Evolutionary conservation across 1,284 basidiomycete species (phyloP).

Genomic region (Anthracocystis setariae): DNA sequence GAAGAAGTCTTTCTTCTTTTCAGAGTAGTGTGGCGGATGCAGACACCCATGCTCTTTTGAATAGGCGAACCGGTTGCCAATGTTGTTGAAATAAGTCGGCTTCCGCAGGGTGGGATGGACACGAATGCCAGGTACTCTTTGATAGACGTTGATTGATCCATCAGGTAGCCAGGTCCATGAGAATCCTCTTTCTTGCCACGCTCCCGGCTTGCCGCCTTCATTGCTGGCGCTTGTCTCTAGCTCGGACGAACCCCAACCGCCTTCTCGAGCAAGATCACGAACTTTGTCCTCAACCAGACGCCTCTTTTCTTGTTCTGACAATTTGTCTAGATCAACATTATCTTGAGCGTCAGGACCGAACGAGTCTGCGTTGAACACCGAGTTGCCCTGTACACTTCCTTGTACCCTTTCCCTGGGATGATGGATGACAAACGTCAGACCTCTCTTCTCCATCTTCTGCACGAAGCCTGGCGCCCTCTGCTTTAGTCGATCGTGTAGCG

Average conservation of each 20-base stretch:
- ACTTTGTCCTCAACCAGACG: slow-evolving; percentile 44
- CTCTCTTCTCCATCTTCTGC: slow-evolving; percentile 20
- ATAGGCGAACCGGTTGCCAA: slow-evolving; percentile 45
- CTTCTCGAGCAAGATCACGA: slow-evolving; percentile 38
- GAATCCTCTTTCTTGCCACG: slow-evolving; percentile 44
- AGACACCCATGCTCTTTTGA: slow-evolving; percentile 24
- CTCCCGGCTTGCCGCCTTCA: slow-evolving; percentile 12
- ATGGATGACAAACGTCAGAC: slow-evolving; percentile 47
- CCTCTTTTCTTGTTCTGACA: slow-evolving; percentile 38
- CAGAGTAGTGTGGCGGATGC: slow-evolving; percentile 31
- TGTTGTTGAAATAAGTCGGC: slow-evolving; percentile 51
- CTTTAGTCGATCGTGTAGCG: slow-evolving; percentile 42
- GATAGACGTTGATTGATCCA: slow-evolving; percentile 48
- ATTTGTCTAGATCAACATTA: slow-evolving; percentile 10
- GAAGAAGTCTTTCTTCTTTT: slow-evolving; percentile 33
- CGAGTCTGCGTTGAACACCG: slow-evolving; percentile 38
- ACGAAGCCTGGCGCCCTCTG: slow-evolving; percentile 22
- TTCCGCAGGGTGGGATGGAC: slow-evolving; percentile 31
- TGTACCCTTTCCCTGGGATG: slow-evolving; percentile 44
- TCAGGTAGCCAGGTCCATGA: slow-evolving; percentile 46
- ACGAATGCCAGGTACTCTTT: slow-evolving; percentile 47
- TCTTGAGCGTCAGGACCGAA: slow-evolving; percentile 36
- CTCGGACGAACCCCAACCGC: slow-evolving; percentile 27
- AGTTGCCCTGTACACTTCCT: slow-evolving; percentile 40
- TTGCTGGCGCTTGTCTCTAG: not conserved